Evolutionary conservation across 2,329 filamentous ascomycete species (phyloP).

Genomic region (Triangularia setosa): DNA sequence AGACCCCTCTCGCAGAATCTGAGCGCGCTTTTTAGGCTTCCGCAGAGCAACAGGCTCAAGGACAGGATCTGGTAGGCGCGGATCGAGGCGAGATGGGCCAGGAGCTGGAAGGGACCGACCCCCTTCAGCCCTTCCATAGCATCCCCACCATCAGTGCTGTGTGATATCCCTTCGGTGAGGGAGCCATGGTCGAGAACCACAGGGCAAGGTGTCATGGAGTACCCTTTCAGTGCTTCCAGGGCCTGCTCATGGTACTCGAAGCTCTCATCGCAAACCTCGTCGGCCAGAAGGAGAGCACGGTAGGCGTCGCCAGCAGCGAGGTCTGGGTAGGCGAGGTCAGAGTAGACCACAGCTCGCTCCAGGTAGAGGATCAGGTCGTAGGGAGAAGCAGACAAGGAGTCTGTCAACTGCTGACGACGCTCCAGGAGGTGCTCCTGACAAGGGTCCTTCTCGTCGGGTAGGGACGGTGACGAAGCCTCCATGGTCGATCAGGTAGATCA

Average conservation of each 20-base stretch:
- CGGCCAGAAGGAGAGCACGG: slow-evolving; percentile 78
- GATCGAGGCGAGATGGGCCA: slow-evolving; percentile 49
- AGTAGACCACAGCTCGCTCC: slow-evolving; percentile 67
- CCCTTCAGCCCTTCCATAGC: slow-evolving; percentile 33
- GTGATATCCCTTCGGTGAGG: slow-evolving; percentile 30
- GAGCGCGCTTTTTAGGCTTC: slow-evolving; percentile 64
- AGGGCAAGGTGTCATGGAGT: slow-evolving; percentile 36
- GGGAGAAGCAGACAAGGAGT: slow-evolving; percentile 47
- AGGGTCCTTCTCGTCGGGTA: slow-evolving; percentile 34
- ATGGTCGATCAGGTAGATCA: slow-evolving; percentile 19
- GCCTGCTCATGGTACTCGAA: slow-evolving; percentile 79
- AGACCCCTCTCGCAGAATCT: slow-evolving; percentile 63
- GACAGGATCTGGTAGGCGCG: slow-evolving; percentile 58
- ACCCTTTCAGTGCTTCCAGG: slow-evolving; percentile 46
- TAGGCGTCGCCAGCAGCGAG: slow-evolving; percentile 88
- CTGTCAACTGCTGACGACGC: slow-evolving; percentile 54
- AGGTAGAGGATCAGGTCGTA: slow-evolving; percentile 64
- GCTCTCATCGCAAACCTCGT: slow-evolving; percentile 72
- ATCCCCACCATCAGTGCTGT: slow-evolving; percentile 28
- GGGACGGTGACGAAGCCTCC: slow-evolving; percentile 27
- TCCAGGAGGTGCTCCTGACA: slow-evolving; percentile 46
- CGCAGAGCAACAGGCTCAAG: slow-evolving; percentile 57
- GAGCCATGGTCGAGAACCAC: slow-evolving; percentile 45
- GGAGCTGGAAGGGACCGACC: slow-evolving; percentile 34
- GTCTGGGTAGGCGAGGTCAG: slow-evolving; percentile 78